These are phyloP conservation scores for Verruconis gallopava DNA, from an alignment of 2,329 filamentous ascomycete species.

Conservation along the genomic window DNA sequence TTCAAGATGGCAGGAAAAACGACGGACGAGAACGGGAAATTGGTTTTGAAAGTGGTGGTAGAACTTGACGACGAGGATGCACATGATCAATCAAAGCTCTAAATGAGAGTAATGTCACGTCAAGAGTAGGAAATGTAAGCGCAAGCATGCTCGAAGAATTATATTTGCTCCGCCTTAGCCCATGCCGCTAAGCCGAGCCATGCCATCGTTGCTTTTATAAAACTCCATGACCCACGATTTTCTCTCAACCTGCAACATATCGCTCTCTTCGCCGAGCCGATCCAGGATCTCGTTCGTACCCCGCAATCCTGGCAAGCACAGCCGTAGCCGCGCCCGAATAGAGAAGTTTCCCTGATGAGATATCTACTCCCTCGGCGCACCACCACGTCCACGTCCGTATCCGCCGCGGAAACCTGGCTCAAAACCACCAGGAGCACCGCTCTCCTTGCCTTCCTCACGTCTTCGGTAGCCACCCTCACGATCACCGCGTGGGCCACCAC, in stretches of 20 bases:
- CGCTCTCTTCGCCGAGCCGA: not conserved
- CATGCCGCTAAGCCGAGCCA: no score
- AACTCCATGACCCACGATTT: not conserved
- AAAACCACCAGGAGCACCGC: constrained; percentile 28
- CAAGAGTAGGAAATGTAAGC: no score
- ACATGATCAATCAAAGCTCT: not conserved
- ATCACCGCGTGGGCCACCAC: constrained; percentile 57
- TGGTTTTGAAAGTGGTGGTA: constrained; percentile 55
- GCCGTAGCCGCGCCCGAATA: not conserved
- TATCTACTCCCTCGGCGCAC: constrained; percentile 1
- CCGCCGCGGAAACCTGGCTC: constrained; percentile 32
- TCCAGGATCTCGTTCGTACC: not conserved
- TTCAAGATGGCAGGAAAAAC: constrained; percentile 60
- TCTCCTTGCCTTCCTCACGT: constrained; percentile 46
- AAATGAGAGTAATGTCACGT: no score
- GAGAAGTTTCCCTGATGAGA: no score
- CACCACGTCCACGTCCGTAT: constrained; percentile 18
- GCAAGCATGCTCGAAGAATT: no score
- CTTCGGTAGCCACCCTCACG: constrained; percentile 77
- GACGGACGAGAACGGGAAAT: constrained; percentile 50
- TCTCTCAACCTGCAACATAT: not conserved
- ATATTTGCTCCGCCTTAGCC: no score
- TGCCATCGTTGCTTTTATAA: no score
- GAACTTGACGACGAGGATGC: constrained; percentile 7
- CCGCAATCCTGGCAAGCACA: not conserved